Conservation (phyloP, 208 protist species). For the Leishmania arabica region DNA sequence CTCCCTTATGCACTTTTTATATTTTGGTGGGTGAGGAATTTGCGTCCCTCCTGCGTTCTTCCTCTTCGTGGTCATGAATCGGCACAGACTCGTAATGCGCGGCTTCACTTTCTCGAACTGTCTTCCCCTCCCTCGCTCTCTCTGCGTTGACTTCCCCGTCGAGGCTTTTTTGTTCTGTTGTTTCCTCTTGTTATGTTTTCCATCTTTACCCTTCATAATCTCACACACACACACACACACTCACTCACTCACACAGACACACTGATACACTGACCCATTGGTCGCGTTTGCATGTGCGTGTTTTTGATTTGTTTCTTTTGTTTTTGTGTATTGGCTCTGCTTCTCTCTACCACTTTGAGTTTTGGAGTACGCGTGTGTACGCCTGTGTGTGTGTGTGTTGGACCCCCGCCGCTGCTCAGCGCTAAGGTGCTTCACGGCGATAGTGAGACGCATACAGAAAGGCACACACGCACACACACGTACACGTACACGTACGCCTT, state of each 20-base stretch:
- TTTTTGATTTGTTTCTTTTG: constrained; percentile 6
- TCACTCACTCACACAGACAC: no score
- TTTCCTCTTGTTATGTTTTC: not conserved
- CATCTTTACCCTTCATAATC: not conserved
- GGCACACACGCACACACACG: not conserved
- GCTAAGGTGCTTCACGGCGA: not conserved
- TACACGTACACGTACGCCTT: not conserved
- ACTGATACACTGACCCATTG: no score
- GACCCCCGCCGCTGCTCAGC: not conserved
- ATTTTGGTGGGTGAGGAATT: not conserved
- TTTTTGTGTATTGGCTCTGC: constrained; percentile 10
- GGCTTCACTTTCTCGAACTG: not conserved
- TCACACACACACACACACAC: no score
- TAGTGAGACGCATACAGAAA: not conserved
- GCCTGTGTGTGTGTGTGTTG: not conserved
- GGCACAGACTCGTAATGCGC: not conserved
- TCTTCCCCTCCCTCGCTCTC: not conserved
- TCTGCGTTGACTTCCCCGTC: not conserved
- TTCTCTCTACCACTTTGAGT: not conserved
- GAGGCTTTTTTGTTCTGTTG: not conserved
- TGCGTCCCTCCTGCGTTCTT: not conserved
- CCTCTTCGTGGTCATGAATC: not conserved
- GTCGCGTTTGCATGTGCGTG: not conserved
- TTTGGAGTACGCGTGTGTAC: not conserved
- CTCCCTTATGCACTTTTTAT: not conserved